A percentile compares a stretch with the other conserved stretches of the same genome.
Conservation (phyloP, 768 basidiomycete species). For the Coprinellus micaceus region DNA sequence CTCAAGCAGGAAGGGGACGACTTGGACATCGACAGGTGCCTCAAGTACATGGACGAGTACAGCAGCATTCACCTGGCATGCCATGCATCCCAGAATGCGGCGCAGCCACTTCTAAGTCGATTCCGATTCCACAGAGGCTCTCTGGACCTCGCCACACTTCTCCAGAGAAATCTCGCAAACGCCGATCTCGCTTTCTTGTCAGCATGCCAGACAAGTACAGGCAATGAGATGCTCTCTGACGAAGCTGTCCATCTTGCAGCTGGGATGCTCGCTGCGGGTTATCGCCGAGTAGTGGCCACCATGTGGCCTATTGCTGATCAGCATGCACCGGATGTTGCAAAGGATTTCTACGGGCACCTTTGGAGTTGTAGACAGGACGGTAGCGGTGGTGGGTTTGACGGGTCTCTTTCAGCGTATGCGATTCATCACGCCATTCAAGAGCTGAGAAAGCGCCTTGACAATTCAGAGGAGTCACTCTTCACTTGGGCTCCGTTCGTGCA, state of each 20-base stretch:
- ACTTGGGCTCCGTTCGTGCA: neutral
- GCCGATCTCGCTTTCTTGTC: slow-evolving; percentile 35
- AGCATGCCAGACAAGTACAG: slow-evolving; percentile 36
- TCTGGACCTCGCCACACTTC: slow-evolving; percentile 14
- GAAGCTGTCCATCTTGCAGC: slow-evolving; percentile 38
- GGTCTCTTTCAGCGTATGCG: slow-evolving; percentile 13
- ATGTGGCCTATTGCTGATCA: slow-evolving; percentile 36
- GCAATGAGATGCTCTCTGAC: slow-evolving; percentile 24
- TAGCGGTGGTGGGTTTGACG: slow-evolving; percentile 1
- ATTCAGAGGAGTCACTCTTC: neutral
- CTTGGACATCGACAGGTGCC: neutral
- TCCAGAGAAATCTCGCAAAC: slow-evolving; percentile 3
- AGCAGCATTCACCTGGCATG: slow-evolving; percentile 32
- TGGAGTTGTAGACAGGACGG: neutral
- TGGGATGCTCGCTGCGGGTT: slow-evolving; percentile 32
- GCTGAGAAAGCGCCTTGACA: slow-evolving; percentile 2
- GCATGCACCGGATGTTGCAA: slow-evolving; percentile 25
- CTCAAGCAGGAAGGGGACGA: neutral
- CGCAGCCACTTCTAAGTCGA: slow-evolving; percentile 20
- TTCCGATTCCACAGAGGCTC: slow-evolving; percentile 18
- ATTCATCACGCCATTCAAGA: slow-evolving; percentile 15
- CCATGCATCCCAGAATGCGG: slow-evolving; percentile 26
- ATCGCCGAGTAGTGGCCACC: slow-evolving; percentile 31
- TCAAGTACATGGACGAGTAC: slow-evolving; percentile 12
- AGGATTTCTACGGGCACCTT: slow-evolving; percentile 24